These are phyloP conservation scores for Ottelia alismoides DNA, from an alignment of 106 monocot species.

Conservation along the genomic window DNA sequence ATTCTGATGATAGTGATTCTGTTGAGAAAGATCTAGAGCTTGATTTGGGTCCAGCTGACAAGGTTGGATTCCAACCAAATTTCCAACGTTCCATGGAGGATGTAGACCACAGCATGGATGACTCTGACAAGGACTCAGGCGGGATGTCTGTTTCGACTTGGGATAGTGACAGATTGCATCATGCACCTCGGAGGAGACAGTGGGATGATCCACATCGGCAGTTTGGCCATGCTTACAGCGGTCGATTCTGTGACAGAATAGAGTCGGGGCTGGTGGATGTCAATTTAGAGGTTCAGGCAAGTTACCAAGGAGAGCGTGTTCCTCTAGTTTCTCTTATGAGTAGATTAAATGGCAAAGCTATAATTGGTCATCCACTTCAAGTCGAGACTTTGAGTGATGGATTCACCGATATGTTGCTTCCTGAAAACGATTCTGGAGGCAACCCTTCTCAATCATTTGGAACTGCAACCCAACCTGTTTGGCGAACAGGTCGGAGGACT, in stretches of 20 bases:
- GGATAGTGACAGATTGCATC: slow-evolving; percentile 21
- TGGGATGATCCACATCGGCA: slow-evolving; percentile 19
- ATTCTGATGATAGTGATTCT: slow-evolving; percentile 16
- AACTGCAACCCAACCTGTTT: slow-evolving; percentile 27
- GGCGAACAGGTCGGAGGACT: slow-evolving; percentile 78
- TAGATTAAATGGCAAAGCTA: slow-evolving; percentile 90
- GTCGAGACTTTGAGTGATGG: slow-evolving; percentile 76
- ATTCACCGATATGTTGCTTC: slow-evolving; percentile 23
- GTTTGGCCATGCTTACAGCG: slow-evolving; percentile 12
- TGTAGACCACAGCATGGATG: slow-evolving; percentile 6
- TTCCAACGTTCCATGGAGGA: slow-evolving; percentile 2
- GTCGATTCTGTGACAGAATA: slow-evolving; percentile 7
- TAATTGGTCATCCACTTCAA: slow-evolving; percentile 82
- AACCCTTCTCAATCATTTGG: slow-evolving; percentile 22
- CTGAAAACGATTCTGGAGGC: slow-evolving; percentile 8
- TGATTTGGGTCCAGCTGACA: slow-evolving; percentile 2
- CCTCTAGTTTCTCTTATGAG: slow-evolving; percentile 96
- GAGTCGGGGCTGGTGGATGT: slow-evolving; percentile 52
- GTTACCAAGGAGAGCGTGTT: slow-evolving; percentile 85
- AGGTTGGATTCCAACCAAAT: slow-evolving; percentile 8
- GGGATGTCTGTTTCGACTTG: slow-evolving; percentile 18
- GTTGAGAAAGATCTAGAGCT: slow-evolving; percentile 9
- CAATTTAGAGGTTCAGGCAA: slow-evolving; percentile 69
- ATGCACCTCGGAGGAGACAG: slow-evolving; percentile 11
- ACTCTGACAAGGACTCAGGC: slow-evolving; percentile 34